Percentiles rank a stretch among this genome's conserved stretches.
Evolutionary conservation across 352 stramenopile species (phyloP).

Genomic region (Phytophthora constricta): DNA sequence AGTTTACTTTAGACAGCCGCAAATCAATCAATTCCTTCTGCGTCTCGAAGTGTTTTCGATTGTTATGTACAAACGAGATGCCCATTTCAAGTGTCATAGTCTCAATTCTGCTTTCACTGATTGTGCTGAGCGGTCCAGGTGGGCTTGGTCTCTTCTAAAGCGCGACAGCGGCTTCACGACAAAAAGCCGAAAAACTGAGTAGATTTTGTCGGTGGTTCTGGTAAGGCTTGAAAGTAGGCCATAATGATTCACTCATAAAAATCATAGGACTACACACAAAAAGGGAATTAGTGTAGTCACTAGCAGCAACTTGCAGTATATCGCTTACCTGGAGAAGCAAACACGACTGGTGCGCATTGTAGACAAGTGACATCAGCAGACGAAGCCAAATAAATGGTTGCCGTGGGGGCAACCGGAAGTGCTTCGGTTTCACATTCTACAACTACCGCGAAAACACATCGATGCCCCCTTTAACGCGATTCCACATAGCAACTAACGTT

Average conservation of each 20-base stretch:
- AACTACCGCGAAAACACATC: constrained; percentile 6
- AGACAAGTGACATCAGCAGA: constrained; percentile 9
- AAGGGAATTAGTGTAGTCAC: too few species aligned
- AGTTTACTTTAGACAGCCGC: not conserved
- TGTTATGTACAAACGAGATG: not conserved
- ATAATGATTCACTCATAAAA: not conserved
- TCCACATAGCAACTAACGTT: constrained; percentile 4
- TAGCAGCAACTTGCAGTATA: too few species aligned
- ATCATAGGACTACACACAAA: not conserved
- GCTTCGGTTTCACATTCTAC: constrained; percentile 11
- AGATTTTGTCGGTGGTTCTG: not conserved
- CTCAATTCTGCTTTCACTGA: not conserved
- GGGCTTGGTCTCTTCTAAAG: not conserved
- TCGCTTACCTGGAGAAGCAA: constrained; percentile 2
- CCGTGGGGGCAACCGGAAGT: not conserved
- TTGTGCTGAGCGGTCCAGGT: not conserved
- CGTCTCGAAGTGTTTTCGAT: not conserved
- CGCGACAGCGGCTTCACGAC: not conserved
- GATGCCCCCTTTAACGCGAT: constrained; percentile 9
- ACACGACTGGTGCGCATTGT: constrained; percentile 12
- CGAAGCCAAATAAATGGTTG: constrained; percentile 8
- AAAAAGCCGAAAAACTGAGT: not conserved
- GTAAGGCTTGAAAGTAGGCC: not conserved
- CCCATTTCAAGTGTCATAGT: not conserved
- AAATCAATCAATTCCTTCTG: not conserved